phyloP scores from a whole-genome alignment of 2,329 filamentous ascomycete genomes.

The Venturia pyrina region DNA sequence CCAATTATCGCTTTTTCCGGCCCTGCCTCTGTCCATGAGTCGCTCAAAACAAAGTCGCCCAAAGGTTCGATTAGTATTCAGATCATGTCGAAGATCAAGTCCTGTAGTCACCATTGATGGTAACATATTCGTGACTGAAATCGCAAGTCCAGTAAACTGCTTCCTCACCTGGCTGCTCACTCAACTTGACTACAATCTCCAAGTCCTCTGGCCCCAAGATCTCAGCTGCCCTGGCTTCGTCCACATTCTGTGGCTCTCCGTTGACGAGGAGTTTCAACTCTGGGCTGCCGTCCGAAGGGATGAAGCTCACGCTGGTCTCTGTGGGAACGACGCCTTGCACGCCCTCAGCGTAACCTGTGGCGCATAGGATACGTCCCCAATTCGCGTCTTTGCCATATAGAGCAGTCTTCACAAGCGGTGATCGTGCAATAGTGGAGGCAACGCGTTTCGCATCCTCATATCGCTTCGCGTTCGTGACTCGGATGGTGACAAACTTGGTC shows the following conservation, averaged over 20 bases:
- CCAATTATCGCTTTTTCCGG: neutral
- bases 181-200: conserved; percentile 66
- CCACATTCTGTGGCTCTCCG: conserved; percentile 69
- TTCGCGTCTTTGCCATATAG: conserved; percentile 96
- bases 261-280: conserved; percentile 69
- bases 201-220: conserved; percentile 68
- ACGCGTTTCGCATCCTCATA: conserved; percentile 66
- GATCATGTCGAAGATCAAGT: conserved; percentile 31
- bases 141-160: conserved; percentile 79
- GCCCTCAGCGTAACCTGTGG: conserved; percentile 70
- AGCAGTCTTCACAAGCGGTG: conserved; percentile 92
- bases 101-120: conserved; percentile 58
- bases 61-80: neutral
- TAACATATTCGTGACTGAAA: conserved; percentile 73
- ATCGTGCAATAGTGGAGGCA: conserved; percentile 79
- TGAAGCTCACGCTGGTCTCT: conserved; percentile 67
- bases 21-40: neutral
- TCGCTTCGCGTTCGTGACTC: conserved; percentile 61
- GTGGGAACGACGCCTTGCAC: conserved; percentile 57
- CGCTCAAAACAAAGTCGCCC: neutral
- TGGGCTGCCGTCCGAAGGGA: conserved; percentile 64
- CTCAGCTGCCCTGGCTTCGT: conserved; percentile 66
- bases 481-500: conserved; percentile 94
- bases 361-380: conserved; percentile 95
- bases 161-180: conserved; percentile 53